These are phyloP conservation scores for Kluyveromyces dobzhanskii DNA, from an alignment of 805 yeast genomes.

Conservation along the genomic window DNA sequence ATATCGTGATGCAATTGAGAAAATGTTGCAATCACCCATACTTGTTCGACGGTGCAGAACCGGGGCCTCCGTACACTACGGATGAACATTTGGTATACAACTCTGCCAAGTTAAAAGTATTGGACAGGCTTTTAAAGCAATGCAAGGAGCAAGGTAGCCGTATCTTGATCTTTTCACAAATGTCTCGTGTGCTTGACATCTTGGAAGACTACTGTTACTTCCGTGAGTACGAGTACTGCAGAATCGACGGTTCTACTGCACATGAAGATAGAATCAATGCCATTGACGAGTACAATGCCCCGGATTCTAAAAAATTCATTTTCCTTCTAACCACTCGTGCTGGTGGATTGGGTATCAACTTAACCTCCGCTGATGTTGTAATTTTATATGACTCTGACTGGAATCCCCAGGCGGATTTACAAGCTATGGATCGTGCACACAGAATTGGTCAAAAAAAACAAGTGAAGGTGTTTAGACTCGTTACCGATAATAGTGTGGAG, in stretches of 20 bases:
- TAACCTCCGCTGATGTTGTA: constrained; percentile 75
- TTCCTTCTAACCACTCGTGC: constrained; percentile 77
- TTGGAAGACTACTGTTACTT: constrained; percentile 71
- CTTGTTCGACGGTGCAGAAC: constrained; percentile 80
- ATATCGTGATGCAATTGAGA: constrained; percentile 78
- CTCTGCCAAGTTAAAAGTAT: constrained; percentile 61
- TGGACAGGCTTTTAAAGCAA: constrained; percentile 58
- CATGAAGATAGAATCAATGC: constrained; percentile 68
- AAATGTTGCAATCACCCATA: constrained; percentile 85
- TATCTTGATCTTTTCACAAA: constrained; percentile 72
- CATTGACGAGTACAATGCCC: constrained; percentile 74
- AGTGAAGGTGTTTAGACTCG: constrained; percentile 68
- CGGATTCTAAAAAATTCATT: constrained; percentile 62
- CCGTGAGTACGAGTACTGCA: constrained; percentile 60
- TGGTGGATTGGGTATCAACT: constrained; percentile 82
- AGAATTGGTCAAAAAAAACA: constrained; percentile 83
- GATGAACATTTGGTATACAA: constrained; percentile 75
- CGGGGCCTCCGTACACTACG: constrained; percentile 82
- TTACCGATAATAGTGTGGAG: constrained; percentile 77
- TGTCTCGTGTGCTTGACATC: constrained; percentile 76
- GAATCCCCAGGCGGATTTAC: constrained; percentile 86
- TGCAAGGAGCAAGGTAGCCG: constrained; percentile 63
- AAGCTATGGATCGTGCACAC: constrained; percentile 87
- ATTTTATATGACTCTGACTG: constrained; percentile 74
- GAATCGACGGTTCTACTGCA: constrained; percentile 80